Evolutionary conservation across 768 basidiomycete species (phyloP), one percentile per base, ranked within the genome.

Genomic region (Mrakia blollopis): DNA sequence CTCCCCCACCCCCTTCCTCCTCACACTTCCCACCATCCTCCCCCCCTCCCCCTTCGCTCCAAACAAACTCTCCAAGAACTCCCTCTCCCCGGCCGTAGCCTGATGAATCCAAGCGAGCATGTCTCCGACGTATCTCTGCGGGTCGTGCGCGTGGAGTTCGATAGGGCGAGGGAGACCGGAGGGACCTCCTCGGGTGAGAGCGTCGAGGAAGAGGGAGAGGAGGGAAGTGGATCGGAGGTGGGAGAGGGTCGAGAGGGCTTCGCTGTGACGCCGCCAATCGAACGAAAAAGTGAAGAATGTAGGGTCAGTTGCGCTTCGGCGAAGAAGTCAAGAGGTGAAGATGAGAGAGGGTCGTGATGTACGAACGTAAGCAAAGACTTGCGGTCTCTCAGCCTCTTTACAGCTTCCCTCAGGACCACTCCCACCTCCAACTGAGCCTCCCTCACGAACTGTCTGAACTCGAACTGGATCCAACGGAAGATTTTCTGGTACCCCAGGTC

Each of bases 31-130:
- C 89, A 93, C 94, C 91, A 81, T 90, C 84, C 78, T 83, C 1
- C 85, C 86, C 73, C 89, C 88, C 54, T 89, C 88, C 54, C 85
- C 86, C 72, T 86, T 87, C 70, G 94, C 80, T 9, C 88, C 91
- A 79, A 98, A 98, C 35, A 98, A 83, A 47, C 89, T 87, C 81
- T 98, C 94, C 30, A 99, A 87, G 80, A 95, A 94, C 84, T 98
- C 97, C 62, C 90, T 90, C 81, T 99, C 97, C 1, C 92, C 92
- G 0, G 97, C 97, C 78, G 97, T 93, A 0, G 91, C 88, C 79
- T 98, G 96, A 83, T 99, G 96, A 0, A 98, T 90, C 96, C 96
- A 98, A 0, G 95, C 96, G 11, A 98, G 89, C 92, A 98, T 98
- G 84, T 98, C 96, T 21, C 97, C 97, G 21, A 96, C 89, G 82